Evolutionary conservation across 148 eudicot species (phyloP).

Genomic region (Nepenthes gracilis): DNA sequence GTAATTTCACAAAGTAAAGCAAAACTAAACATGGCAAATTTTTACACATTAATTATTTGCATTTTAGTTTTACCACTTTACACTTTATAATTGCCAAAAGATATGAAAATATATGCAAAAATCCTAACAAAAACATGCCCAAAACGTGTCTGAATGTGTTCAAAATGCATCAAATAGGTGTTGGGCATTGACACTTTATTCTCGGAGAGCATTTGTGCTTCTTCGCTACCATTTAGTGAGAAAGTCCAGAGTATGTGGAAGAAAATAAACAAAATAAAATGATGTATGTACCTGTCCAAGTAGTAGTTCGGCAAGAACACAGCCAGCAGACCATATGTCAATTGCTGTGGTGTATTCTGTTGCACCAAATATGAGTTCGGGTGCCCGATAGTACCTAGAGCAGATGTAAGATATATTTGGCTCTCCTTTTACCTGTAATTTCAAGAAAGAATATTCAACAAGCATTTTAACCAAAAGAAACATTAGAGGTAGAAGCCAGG

Average conservation of each 20-base stretch:
- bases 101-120: too few species aligned
- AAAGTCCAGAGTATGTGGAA: neutral
- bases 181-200: too few species aligned
- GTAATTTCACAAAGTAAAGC: too few species aligned
- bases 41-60: too few species aligned
- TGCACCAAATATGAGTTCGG: constrained; percentile 88
- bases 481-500: neutral
- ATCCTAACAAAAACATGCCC: too few species aligned
- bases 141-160: too few species aligned
- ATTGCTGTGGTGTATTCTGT: constrained; percentile 87
- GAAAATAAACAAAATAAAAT: neutral
- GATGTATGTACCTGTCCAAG: constrained; percentile 57
- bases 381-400: constrained; percentile 88
- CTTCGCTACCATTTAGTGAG: neutral
- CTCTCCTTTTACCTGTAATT: constrained; percentile 79
- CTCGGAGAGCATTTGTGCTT: too few species aligned
- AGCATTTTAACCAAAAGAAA: neutral
- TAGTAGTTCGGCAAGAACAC: constrained; percentile 77
- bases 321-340: constrained; percentile 93
- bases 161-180: too few species aligned
- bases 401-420: constrained; percentile 89
- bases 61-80: too few species aligned
- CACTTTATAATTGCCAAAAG: too few species aligned
- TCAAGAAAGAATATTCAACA: neutral
- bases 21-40: too few species aligned